Base-by-base conservation (phyloP, 2,329 filamentous ascomycete genomes). In the Fusarium annulatum region DNA sequence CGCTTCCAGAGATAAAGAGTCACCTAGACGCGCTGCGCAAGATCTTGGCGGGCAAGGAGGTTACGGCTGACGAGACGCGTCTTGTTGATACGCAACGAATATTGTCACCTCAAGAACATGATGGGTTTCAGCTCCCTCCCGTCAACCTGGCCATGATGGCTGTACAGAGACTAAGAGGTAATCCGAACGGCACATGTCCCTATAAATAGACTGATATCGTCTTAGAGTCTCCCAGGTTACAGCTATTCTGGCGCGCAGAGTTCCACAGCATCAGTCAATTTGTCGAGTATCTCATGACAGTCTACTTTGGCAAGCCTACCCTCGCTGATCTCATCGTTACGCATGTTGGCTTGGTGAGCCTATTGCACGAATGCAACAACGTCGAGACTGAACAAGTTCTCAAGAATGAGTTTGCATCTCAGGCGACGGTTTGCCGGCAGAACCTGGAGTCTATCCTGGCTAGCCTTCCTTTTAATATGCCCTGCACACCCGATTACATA, bases 201-300 rank as follows among this genome's bases (percentile, higher is more conserved):
- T 7, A 5, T 8, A 0, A 2, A 10, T 1, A 7, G 36, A 18
- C 38, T 67, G 7, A 66, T 2, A 6, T 3, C 1, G 0, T 5
- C 0, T 0, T 21, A 67, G 64, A 67, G 11, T 59, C 61, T 3
- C 14, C 43, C 0, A 43, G 51, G 2, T 26, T 67, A 2, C 64
- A 39, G 38, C 57, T 64, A 5, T 66, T 60, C 26, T 67, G 64
- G 64, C 56, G 61, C 1, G 36, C 56, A 1, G 61, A 67, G 7
- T 66, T 67, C 2, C 38, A 67, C 7, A 67, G 33, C 9, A 51
- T 67, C 8, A 34, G 26, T 1, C 64, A 67, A 21, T 67, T 67
- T 30, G 64, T 66, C 7, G 64, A 67, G n/a, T 66, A 67, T 39
- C 36, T 67, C 10, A 67, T 67, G 64, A 67, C 64, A 3, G 64